A percentile compares a stretch with the other conserved stretches of the same genome.
These are phyloP conservation scores for Kodamaea plutei DNA, from an alignment of 1,139 yeast genomes.

Conservation along the genomic window DNA sequence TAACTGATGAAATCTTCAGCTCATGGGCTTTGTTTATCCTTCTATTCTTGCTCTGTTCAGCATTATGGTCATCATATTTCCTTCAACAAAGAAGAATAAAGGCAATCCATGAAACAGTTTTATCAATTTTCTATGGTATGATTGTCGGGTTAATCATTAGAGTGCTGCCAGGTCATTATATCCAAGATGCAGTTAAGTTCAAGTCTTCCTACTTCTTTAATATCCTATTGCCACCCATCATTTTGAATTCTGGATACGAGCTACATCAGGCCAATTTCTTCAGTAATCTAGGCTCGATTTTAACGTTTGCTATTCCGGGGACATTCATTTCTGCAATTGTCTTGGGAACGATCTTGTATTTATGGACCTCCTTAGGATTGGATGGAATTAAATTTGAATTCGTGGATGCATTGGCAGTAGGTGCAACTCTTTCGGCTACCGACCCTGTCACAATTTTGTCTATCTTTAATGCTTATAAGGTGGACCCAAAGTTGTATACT, in stretches of 20 bases:
- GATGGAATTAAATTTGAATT: conserved; percentile 86
- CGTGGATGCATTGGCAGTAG: conserved; percentile 94
- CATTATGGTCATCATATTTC: conserved; percentile 93
- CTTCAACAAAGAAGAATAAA: conserved; percentile 87
- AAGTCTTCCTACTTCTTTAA: conserved; percentile 93
- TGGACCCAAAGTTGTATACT: conserved; percentile 94
- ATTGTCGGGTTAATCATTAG: conserved; percentile 88
- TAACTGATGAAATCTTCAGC: conserved; percentile 92
- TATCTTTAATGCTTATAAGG: conserved; percentile 94
- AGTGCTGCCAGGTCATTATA: conserved; percentile 90
- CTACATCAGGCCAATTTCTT: conserved; percentile 94
- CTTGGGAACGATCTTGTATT: conserved; percentile 74
- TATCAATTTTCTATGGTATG: conserved; percentile 96
- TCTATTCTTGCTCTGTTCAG: conserved; percentile 73
- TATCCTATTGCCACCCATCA: conserved; percentile 91
- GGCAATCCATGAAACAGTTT: conserved; percentile 94
- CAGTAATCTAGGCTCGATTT: conserved; percentile 83
- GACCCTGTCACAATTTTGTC: conserved; percentile 97
- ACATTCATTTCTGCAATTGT: conserved; percentile 90
- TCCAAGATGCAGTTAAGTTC: conserved; percentile 95
- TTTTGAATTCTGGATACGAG: conserved; percentile 93
- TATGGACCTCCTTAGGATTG: conserved; percentile 89
- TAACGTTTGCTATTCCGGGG: conserved; percentile 96
- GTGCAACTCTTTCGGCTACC: conserved; percentile 96
- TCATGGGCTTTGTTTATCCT: conserved; percentile 96